Conservation (phyloP, 225 moss, liverwort and hornwort species). For the Anthoceros angustus region DNA sequence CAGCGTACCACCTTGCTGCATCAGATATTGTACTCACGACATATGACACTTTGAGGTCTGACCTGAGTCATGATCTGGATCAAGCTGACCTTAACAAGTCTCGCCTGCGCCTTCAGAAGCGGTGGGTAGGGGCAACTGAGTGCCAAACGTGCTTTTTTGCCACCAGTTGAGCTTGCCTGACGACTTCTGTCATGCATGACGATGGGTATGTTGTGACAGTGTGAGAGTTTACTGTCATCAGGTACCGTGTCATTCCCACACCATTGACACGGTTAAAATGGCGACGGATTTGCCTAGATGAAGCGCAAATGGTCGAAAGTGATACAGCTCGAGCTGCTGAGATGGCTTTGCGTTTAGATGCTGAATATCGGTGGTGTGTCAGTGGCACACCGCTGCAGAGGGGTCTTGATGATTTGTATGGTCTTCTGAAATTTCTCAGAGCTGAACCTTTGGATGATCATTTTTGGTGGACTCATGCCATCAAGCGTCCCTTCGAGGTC, state of each 20-base stretch:
- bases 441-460: conserved; percentile 69
- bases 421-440: conserved; percentile 65
- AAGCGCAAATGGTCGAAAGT: conserved; percentile 97
- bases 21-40: conserved; percentile 87
- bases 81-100: conserved; percentile 38
- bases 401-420: conserved; percentile 83
- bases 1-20: conserved; percentile 78
- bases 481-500: conserved; percentile 93
- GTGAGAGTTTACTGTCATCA: not conserved
- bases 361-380: conserved; percentile 83
- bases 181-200: no score
- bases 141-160: no score
- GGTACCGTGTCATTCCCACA: conserved; percentile 45
- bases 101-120: conserved; percentile 69
- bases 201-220: no score
- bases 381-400: conserved; percentile 95
- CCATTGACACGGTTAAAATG: conserved; percentile 71
- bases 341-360: conserved; percentile 72
- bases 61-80: conserved; percentile 59
- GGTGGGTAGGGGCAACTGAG: conserved; percentile 20
- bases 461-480: conserved; percentile 50
- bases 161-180: no score
- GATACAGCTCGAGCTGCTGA: conserved; percentile 55
- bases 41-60: conserved; percentile 71
- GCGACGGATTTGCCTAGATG: conserved; percentile 98